Percentiles rank a stretch among this genome's conserved stretches.
Evolutionary conservation across 768 basidiomycete species (phyloP).

Genomic region (Asterophora lycoperdoides): DNA sequence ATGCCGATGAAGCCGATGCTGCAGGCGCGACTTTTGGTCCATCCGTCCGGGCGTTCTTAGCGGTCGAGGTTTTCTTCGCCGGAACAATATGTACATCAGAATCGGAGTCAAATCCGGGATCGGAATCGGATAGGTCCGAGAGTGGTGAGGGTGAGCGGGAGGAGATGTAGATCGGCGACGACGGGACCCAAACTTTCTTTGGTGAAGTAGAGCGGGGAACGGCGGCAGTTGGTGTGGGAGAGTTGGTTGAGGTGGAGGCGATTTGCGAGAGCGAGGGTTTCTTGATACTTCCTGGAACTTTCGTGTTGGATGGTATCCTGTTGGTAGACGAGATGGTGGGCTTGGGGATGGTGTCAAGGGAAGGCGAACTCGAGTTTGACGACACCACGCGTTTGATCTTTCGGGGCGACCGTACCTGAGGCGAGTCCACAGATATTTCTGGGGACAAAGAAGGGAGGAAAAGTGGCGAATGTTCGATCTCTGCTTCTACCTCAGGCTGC

Average conservation of each 20-base stretch:
- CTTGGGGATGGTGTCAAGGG: too few species aligned
- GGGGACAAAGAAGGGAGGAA: slow-evolving; percentile 1
- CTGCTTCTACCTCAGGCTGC: neutral
- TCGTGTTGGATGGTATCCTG: too few species aligned
- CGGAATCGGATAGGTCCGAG: slow-evolving; percentile 5
- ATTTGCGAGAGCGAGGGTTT: neutral
- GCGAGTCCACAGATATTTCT: neutral
- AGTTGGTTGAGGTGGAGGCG: neutral
- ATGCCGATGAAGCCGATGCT: neutral
- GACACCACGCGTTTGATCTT: neutral
- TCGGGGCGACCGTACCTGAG: neutral
- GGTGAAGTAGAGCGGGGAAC: neutral
- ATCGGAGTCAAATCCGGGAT: slow-evolving; percentile 8
- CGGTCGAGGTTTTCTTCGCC: slow-evolving; percentile 6
- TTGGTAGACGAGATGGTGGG: too few species aligned
- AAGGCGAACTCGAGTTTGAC: too few species aligned
- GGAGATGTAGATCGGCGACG: slow-evolving; percentile 14
- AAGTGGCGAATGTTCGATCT: neutral
- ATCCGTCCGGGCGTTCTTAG: neutral
- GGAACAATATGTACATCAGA: slow-evolving; percentile 7
- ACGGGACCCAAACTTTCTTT: neutral
- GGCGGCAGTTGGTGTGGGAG: neutral
- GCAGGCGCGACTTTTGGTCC: neutral
- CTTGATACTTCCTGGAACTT: neutral
- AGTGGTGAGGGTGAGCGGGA: slow-evolving; percentile 16